Evolutionary conservation across 345 rosid genomes (phyloP).

Genomic region (Eucalyptus guilfoylei): DNA sequence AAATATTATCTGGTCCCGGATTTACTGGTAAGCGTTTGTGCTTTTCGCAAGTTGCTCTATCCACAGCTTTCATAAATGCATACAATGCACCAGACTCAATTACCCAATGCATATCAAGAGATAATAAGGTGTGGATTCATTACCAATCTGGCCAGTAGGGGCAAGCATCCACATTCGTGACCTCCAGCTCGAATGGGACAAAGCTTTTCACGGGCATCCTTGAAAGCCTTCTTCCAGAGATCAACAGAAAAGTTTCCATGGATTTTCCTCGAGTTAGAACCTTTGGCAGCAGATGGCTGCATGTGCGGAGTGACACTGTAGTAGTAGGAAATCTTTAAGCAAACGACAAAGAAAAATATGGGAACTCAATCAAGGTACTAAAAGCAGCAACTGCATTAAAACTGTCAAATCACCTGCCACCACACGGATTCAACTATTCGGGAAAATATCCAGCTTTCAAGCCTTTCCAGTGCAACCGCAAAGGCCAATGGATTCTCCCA

Average conservation of each 20-base stretch:
- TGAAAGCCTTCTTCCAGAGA: conserved; percentile 87
- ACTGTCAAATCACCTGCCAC: conserved; percentile 73
- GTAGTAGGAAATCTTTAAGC: not conserved
- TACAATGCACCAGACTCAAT: not conserved
- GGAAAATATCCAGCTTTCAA: conserved; percentile 88
- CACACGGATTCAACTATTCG: conserved; percentile 78
- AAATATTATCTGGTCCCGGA: not conserved
- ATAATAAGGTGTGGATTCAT: not conserved
- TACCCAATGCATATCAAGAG: not conserved
- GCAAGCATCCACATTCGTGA: conserved; percentile 87
- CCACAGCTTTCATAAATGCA: not conserved
- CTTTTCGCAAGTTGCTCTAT: too few species aligned
- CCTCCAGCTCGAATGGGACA: conserved; percentile 80
- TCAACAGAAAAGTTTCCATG: conserved; percentile 55
- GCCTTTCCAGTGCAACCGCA: conserved; percentile 56
- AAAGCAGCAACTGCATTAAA: not conserved
- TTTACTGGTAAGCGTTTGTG: not conserved
- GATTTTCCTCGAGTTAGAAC: conserved; percentile 44
- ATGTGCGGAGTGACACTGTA: conserved; percentile 77
- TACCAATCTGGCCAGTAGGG: conserved; percentile 75
- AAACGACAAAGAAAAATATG: not conserved
- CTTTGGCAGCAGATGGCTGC: conserved; percentile 62
- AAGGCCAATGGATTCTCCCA: conserved; percentile 60
- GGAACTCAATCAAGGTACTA: not conserved
- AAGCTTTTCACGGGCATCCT: conserved; percentile 84